phyloP scores from a whole-genome alignment of 495 filamentous ascomycete genomes.

The Tuber calosporum region DNA sequence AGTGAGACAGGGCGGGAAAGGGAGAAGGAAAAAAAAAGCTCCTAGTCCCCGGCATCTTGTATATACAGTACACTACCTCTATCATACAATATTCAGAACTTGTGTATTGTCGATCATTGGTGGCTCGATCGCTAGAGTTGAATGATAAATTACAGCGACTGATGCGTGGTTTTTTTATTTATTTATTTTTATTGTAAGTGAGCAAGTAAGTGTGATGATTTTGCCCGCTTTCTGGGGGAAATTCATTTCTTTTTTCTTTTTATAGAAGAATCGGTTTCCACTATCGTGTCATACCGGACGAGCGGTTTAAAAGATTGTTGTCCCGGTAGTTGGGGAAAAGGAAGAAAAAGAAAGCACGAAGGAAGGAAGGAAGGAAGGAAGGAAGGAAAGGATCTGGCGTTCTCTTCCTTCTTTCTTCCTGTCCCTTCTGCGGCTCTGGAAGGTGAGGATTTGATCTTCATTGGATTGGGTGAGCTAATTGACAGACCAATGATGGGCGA shows the following conservation, averaged over 20 bases:
- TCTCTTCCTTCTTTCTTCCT: background rate
- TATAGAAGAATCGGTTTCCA: background rate
- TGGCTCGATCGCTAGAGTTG: background rate
- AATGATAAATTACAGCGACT: background rate
- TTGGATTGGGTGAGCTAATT: background rate
- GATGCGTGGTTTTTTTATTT: background rate
- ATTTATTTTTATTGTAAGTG: background rate
- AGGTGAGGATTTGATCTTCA: background rate
- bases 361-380: background rate
- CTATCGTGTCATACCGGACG: background rate
- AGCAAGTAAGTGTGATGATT: background rate
- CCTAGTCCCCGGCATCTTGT: background rate
- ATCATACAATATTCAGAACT: no score
- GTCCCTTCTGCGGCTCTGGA: background rate
- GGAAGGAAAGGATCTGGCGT: background rate
- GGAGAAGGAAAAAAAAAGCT: no score
- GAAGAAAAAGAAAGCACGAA: background rate
- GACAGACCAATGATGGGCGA: background rate
- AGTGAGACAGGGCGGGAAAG: background rate
- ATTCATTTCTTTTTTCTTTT: background rate
- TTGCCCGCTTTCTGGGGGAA: background rate
- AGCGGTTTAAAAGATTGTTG: background rate
- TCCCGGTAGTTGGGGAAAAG: background rate
- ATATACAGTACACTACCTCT: no score
- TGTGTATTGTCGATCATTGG: background rate